Evolutionary conservation across 2,329 filamentous ascomycete species (phyloP).

Genomic region (Diaporthe citriasiana): DNA sequence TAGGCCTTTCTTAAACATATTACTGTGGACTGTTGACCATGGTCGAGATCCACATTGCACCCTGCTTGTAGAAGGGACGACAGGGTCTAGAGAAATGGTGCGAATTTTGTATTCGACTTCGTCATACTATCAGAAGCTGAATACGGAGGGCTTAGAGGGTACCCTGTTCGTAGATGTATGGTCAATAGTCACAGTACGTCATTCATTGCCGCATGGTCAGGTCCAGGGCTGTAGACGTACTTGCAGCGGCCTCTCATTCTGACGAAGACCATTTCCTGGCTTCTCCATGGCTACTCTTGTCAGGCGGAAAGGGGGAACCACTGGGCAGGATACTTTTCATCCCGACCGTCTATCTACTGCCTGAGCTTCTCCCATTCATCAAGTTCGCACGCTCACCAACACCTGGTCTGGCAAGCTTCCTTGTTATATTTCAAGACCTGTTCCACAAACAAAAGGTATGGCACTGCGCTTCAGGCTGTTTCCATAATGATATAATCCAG

Average conservation of each 20-base stretch:
- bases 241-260: not conserved
- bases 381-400: not conserved
- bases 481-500: not conserved
- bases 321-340: not conserved
- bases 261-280: not conserved
- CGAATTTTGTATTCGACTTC: too few relatives aligned
- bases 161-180: too few relatives aligned
- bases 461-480: not conserved
- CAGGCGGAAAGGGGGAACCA: too few relatives aligned
- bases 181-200: too few relatives aligned
- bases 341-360: not conserved
- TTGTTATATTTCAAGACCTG: not conserved
- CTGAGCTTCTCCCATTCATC: not conserved
- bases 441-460: not conserved
- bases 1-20: too few relatives aligned
- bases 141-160: too few relatives aligned
- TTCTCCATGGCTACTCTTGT: not conserved
- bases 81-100: too few relatives aligned
- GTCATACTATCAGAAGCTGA: too few relatives aligned
- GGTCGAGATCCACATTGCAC: too few relatives aligned
- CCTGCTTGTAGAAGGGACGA: too few relatives aligned
- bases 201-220: not conserved
- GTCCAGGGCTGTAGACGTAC: not conserved
- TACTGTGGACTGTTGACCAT: too few relatives aligned
- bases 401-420: not conserved